These are phyloP conservation scores for Botrytis pseudocinerea DNA, from an alignment of 2,329 filamentous ascomycete species.

Conservation along the genomic window DNA sequence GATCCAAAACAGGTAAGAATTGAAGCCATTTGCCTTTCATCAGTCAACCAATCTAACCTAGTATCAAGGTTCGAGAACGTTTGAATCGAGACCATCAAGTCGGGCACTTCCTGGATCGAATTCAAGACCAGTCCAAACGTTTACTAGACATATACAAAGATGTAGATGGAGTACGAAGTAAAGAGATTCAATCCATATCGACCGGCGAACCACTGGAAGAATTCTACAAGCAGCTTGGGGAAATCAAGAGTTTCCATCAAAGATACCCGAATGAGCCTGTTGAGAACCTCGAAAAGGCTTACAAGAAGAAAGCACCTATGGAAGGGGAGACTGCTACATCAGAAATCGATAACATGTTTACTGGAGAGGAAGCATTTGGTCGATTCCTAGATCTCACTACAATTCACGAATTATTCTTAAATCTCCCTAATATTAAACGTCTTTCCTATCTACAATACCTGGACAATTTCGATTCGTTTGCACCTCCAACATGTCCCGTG, in stretches of 20 bases:
- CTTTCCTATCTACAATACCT: conserved; percentile 91
- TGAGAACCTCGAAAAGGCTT: conserved; percentile 91
- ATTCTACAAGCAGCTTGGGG: conserved; percentile 82
- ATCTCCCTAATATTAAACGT: conserved; percentile 82
- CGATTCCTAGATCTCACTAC: conserved; percentile 87
- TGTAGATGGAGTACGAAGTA: conserved; percentile 66
- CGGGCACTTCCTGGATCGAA: conserved; percentile 79
- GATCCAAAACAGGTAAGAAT: conserved; percentile 78
- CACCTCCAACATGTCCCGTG: conserved; percentile 69
- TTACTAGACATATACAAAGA: conserved; percentile 85
- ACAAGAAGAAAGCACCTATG: conserved; percentile 68
- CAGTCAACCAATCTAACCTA: neutral
- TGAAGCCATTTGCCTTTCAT: neutral
- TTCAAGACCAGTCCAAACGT: conserved; percentile 80
- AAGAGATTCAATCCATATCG: conserved; percentile 81
- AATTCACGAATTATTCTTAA: conserved; percentile 85
- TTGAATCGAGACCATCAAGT: conserved; percentile 92
- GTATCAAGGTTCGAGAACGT: conserved; percentile 74
- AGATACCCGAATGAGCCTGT: conserved; percentile 92
- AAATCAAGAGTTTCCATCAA: conserved; percentile 84
- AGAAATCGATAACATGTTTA: conserved; percentile 88
- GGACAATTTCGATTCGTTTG: conserved; percentile 85
- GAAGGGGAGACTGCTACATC: conserved; percentile 63
- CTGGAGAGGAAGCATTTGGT: conserved; percentile 90
- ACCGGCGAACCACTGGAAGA: conserved; percentile 85